Base-by-base conservation (phyloP, 495 filamentous ascomycete genomes). In the Daldinia vernicosa region DNA sequence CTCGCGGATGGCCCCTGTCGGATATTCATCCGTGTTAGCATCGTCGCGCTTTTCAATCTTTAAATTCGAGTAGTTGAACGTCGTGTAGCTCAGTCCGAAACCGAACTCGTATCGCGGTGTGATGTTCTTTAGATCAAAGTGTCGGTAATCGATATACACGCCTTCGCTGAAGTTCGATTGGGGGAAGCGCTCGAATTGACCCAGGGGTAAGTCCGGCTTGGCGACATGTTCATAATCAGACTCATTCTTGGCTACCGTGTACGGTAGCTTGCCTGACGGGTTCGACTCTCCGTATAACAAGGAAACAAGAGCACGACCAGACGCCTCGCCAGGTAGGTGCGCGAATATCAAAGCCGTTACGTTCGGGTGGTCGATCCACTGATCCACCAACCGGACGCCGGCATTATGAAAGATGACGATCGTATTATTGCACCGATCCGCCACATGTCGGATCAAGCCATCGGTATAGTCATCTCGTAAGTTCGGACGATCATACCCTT, bases 41-140 rank as follows among this genome's bases (percentile, higher is more conserved):
- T 65, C 71, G 2, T 37, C 40, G 3, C 63, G 37, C 52, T 77
- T 70, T 7, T 74, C 62, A 27, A 85, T 71, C 15, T 63, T 43
- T 6, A 86, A 66, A 32, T 70, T 66, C 6, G 78, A 76, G 54
- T 83, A 84, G 14, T 74, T 65, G 75, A 89, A 90, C 6, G 82
- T 86, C 2, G 88, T 89, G 79, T 90, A 91, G 11, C 84, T 85
- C 0, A 91, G 79, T 1, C 89, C 89, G 62, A 84, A 90, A 6
- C 89, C 89, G 65, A 90, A 90, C 63, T 88, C 86, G 70, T 83
- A 90, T 11, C 85, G 84, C 3, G 88, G 87, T 4, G 77, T 81
- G 61, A 89, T 82, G 60, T 87, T 85, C 52, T 82, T 74, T 35
- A 74, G 75, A 63, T 89, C 86, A 63, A 89, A 89, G 71, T 83